Base-by-base conservation (phyloP, 2,329 filamentous ascomycete species). In the Talaromyces piceae region DNA sequence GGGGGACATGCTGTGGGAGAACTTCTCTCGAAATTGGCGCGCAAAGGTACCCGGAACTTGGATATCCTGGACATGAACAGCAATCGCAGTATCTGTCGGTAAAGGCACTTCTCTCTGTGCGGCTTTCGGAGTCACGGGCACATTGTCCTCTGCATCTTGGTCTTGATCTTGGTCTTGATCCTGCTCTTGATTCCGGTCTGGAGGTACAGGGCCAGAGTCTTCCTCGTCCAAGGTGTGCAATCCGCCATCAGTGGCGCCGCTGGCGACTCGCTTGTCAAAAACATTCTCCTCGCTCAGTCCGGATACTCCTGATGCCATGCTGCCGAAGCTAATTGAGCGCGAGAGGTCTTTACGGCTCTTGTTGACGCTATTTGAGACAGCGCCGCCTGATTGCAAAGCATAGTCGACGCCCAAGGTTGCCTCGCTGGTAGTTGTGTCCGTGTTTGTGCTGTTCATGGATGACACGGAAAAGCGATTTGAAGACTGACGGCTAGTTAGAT, bases 11-110 rank as follows among this genome's bases (percentile, higher is more conserved):
- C 84, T 75, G 20, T 82, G 80, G 57, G 58, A 65, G 57, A 61
- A 80, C 62, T 88, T 87, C 57, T 84, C 86, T 61, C 86, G 85
- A 69, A 93, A 96, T 65, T 95, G 88, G 58, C 85, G 83, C 3
- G 87, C 89, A 53, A 96, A 77, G 4, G 88, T 93, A 61, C 93
- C 89, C 3, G 91, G 91, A 1, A 96, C 88, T 52, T 91, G 87
- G 12, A 97, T 88, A 61, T 91, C 90, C 59, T 87, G 86, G 43
- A 96, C 86, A 63, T 93, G 91, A 52, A 89, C 86, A 41, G 90
- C 84, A 61, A 96, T 87, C 47, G 90, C 84, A 2, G 90, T 96
- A 63, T 96, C 91, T 1, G 89, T 93, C 2, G 88, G 88, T 5
- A 84, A 80, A 18, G 78, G 73, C 37, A 81, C 69, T 46, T 78